These are phyloP conservation scores for Thalassiosira gravida DNA, from an alignment of 352 stramenopile species.

Conservation along the genomic window DNA sequence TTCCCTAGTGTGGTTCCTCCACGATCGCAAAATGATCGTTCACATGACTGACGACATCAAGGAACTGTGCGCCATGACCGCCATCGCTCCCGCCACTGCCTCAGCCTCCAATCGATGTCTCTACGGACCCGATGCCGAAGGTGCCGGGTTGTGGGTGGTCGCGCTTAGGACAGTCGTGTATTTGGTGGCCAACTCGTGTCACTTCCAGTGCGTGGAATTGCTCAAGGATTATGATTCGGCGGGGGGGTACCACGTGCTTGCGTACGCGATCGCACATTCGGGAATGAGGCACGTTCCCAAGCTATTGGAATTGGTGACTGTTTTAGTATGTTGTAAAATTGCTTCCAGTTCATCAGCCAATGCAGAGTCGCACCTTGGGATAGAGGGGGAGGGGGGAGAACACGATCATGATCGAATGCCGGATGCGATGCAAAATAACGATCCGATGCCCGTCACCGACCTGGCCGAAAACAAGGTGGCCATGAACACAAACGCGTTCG, in stretches of 20 bases:
- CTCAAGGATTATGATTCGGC: conserved; percentile 84
- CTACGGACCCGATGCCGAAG: conserved; percentile 75
- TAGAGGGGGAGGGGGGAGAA: conserved; percentile 3
- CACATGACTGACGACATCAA: conserved; percentile 88
- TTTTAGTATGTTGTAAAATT: conserved; percentile 71
- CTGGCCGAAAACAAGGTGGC: conserved; percentile 68
- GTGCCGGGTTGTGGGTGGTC: conserved; percentile 77
- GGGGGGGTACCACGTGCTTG: conserved; percentile 80
- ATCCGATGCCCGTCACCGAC: conserved; percentile 24
- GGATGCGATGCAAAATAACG: conserved; percentile 5
- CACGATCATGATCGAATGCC: conserved; percentile 10
- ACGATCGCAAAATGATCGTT: conserved; percentile 86
- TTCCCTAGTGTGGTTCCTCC: conserved; percentile 81
- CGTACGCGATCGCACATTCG: conserved; percentile 72
- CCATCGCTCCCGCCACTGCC: conserved; percentile 14
- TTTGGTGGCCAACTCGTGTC: conserved; percentile 75
- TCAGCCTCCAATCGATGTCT: conserved; percentile 56
- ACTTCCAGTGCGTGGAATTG: conserved; percentile 74
- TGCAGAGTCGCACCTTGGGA: no score
- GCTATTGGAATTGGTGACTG: conserved; percentile 77
- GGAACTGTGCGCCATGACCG: conserved; percentile 74
- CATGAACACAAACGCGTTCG: conserved; percentile 75
- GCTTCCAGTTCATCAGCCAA: not conserved
- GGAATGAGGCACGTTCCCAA: conserved; percentile 68
- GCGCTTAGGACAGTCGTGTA: conserved; percentile 77